phyloP scores from a whole-genome alignment of 768 basidiomycete genomes.

The Tylopilus felleus region DNA sequence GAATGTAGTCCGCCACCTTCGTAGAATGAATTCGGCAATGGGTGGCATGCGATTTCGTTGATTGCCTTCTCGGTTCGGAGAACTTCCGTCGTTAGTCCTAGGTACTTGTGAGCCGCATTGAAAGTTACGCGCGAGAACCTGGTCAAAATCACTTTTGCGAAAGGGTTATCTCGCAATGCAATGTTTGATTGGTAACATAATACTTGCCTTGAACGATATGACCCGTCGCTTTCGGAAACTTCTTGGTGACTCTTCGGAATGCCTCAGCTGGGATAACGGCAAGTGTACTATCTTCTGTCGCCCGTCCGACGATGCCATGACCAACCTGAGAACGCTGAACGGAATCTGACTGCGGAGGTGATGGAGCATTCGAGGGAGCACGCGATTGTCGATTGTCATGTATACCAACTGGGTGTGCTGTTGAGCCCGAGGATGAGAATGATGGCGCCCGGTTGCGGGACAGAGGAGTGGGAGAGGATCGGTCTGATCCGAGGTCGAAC shows the following conservation, averaged over 20 bases:
- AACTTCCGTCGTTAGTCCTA: slow-evolving; percentile 92
- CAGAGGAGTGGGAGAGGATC: slow-evolving; percentile 26
- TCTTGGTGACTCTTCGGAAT: slow-evolving; percentile 89
- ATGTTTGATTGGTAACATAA: neutral
- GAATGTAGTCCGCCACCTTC: slow-evolving; percentile 87
- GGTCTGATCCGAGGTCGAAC: slow-evolving; percentile 42
- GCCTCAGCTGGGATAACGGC: slow-evolving; percentile 99
- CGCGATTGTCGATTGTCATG: slow-evolving; percentile 4
- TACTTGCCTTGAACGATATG: slow-evolving; percentile 86
- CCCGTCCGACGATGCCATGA: slow-evolving; percentile 84
- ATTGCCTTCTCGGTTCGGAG: slow-evolving; percentile 96
- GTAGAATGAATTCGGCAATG: slow-evolving; percentile 87
- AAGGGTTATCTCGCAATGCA: slow-evolving; percentile 12
- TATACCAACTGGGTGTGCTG: slow-evolving; percentile 49
- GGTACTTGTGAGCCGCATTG: slow-evolving; percentile 93
- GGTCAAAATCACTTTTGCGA: slow-evolving; percentile 78
- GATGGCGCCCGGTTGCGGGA: slow-evolving; percentile 48
- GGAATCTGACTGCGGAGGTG: slow-evolving; percentile 27
- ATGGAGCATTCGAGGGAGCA: slow-evolving; percentile 16
- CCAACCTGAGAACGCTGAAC: slow-evolving; percentile 36
- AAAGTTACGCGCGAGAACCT: slow-evolving; percentile 97
- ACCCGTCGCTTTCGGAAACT: slow-evolving; percentile 95
- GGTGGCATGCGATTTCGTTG: slow-evolving; percentile 95
- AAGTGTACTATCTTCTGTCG: slow-evolving; percentile 89
- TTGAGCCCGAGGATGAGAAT: slow-evolving; percentile 65